Evolutionary conservation across 2,329 filamentous ascomycete genomes (phyloP).

Genomic region (Tolypocladium capitatum): DNA sequence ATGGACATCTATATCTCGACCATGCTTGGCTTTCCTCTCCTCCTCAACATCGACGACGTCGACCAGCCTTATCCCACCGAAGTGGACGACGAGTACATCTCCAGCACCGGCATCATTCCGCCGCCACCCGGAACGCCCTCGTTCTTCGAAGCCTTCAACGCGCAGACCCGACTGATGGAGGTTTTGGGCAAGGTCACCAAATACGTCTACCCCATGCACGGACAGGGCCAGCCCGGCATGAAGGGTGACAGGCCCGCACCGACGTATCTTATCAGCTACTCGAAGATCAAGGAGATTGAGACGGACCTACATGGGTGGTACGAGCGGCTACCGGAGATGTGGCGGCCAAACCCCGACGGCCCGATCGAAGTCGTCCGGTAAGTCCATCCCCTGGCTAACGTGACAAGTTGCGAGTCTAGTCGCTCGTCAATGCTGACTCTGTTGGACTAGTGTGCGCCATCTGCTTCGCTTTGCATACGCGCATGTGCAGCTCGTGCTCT

Average conservation of each 20-base stretch:
- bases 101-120: conserved; percentile 38
- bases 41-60: conserved; percentile 50
- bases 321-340: conserved; percentile 54
- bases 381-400: conserved; percentile 13
- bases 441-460: conserved; percentile 45
- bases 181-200: conserved; percentile 53
- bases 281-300: conserved; percentile 52
- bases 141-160: conserved; percentile 52
- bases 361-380: conserved; percentile 64
- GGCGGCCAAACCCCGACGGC: conserved; percentile 69
- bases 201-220: conserved; percentile 52
- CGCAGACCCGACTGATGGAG: conserved; percentile 48
- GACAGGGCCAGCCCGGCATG: conserved; percentile 31
- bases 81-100: conserved; percentile 56
- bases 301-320: conserved; percentile 50
- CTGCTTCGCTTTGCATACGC: conserved; percentile 68
- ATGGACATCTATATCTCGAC: conserved; percentile 60
- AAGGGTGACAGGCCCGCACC: conserved; percentile 29
- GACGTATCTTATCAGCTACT: conserved; percentile 50
- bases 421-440: neutral
- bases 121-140: conserved; percentile 44
- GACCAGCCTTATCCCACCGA: conserved; percentile 53
- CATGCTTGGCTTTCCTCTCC: conserved; percentile 50
- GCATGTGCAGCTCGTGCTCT: conserved; percentile 71
- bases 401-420: neutral